Conservation (phyloP, 1,284 basidiomycete species). For the Puccinia coronata region DNA sequence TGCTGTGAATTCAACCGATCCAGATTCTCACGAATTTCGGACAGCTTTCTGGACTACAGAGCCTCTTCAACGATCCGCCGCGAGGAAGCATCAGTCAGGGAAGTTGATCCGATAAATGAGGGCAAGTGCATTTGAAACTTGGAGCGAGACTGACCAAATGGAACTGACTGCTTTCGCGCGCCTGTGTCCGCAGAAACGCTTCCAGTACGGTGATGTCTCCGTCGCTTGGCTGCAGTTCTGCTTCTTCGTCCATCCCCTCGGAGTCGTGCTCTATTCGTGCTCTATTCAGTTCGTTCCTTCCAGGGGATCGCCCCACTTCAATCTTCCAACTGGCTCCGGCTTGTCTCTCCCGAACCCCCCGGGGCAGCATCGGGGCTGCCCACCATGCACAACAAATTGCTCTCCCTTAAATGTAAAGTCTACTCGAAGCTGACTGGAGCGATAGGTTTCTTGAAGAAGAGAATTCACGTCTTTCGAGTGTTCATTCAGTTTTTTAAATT, state of each 20-base stretch:
- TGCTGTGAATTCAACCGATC: not conserved
- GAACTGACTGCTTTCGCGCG: constrained; percentile 1
- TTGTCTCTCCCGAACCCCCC: not conserved
- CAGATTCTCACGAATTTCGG: constrained; percentile 11
- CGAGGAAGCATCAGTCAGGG: not conserved
- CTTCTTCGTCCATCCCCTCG: not conserved
- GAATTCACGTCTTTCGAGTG: too few relatives aligned
- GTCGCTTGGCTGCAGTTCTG: not conserved
- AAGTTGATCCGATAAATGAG: too few relatives aligned
- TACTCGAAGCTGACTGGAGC: too few relatives aligned
- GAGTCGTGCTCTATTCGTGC: too few relatives aligned
- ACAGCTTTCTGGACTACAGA: constrained; percentile 27
- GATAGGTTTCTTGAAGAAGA: too few relatives aligned
- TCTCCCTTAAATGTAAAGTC: too few relatives aligned
- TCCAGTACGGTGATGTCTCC: not conserved
- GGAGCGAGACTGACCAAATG: constrained; percentile 19
- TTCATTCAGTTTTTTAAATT: too few relatives aligned
- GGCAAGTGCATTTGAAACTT: too few relatives aligned
- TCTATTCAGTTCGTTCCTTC: too few relatives aligned
- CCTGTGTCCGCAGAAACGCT: not conserved
- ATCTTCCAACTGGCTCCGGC: too few relatives aligned
- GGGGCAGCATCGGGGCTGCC: not conserved
- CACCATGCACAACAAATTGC: not conserved
- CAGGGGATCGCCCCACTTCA: too few relatives aligned
- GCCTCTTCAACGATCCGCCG: constrained; percentile 18